Evolutionary conservation across 768 basidiomycete species (phyloP), one percentile per base, ranked within the genome.

Genomic region (Pleurotus djamor): DNA sequence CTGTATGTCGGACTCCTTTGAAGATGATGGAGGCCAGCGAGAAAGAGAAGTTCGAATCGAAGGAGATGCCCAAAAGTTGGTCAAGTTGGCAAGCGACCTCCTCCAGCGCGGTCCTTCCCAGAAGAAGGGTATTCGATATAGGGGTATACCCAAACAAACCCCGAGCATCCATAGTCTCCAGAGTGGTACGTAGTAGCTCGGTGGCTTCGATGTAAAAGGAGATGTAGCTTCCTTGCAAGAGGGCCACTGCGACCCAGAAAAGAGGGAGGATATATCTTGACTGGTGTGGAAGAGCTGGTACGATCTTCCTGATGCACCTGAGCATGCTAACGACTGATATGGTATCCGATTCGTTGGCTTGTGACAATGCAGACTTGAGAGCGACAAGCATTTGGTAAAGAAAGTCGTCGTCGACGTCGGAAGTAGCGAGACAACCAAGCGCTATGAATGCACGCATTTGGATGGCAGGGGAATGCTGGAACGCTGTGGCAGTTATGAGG

Each of bases 331-430:
- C 85, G 21, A 95, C 84, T 0, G 92, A 81, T 48, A 82, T 74
- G 0, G 87, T 86, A 65, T 92, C 88, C 16, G 81, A 78, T 65
- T 89, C 88, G 34, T 82, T 84, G n/a, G 86, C 80, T 64, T 87
- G 85, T 8, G 73, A 69, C 14, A 96, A 74, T 0, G 91, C 89
- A 0, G 82, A 87, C 62, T 83, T 85, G 71, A 96, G 87, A 0
- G 95, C 92, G 5, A 95, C 90, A 7, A 96, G 83, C 72, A 96
- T 93, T 68, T 97, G 95, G 65, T 96, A 96, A 56, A 96, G 77
- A 63, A 95, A 85, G 68, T 97, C 95, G 61, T 96, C 95, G 63
- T 97, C 95, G 44, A 95, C 90, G 28, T 94, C 92, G 2, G 88
- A 82, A 3, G 83, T 83, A 13, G 92, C 88, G n/a, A 96, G 80